phyloP scores from a whole-genome alignment of 768 basidiomycete genomes.

The Lentinula edodes region DNA sequence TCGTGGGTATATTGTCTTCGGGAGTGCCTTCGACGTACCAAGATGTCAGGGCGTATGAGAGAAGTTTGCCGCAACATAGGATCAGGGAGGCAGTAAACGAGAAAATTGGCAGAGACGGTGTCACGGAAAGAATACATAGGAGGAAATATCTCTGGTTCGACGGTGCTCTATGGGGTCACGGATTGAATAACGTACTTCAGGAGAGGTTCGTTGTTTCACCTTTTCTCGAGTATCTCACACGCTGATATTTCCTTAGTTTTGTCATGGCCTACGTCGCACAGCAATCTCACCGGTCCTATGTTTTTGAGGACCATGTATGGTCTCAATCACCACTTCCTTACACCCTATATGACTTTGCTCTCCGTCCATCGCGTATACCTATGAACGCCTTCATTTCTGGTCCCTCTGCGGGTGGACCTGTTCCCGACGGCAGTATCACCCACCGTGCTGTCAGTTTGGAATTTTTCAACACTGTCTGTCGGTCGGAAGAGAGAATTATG shows the following conservation, averaged over 20 bases:
- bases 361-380: conserved; percentile 26
- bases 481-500: conserved; percentile 20
- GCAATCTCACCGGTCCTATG: conserved; percentile 43
- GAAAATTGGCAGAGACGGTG: conserved; percentile 3
- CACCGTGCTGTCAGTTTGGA: conserved; percentile 28
- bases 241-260: conserved; percentile 22
- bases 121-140: conserved; percentile 4
- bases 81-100: background rate
- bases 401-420: conserved; percentile 37
- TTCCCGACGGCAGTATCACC: conserved; percentile 31
- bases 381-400: conserved; percentile 38
- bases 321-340: conserved; percentile 16
- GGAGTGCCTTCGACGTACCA: conserved; percentile 2
- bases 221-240: too few species aligned
- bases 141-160: conserved; percentile 7
- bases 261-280: conserved; percentile 47
- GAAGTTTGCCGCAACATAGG: conserved; percentile 1
- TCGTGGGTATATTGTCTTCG: background rate
- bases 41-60: background rate
- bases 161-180: conserved; percentile 13
- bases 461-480: conserved; percentile 39
- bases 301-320: conserved; percentile 42
- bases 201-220: conserved; percentile 28
- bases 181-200: conserved; percentile 49
- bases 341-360: conserved; percentile 34